Evolutionary conservation across 2,329 filamentous ascomycete species (phyloP), one percentile per base, ranked within the genome.

Genomic region (Lizonia empirigonia): DNA sequence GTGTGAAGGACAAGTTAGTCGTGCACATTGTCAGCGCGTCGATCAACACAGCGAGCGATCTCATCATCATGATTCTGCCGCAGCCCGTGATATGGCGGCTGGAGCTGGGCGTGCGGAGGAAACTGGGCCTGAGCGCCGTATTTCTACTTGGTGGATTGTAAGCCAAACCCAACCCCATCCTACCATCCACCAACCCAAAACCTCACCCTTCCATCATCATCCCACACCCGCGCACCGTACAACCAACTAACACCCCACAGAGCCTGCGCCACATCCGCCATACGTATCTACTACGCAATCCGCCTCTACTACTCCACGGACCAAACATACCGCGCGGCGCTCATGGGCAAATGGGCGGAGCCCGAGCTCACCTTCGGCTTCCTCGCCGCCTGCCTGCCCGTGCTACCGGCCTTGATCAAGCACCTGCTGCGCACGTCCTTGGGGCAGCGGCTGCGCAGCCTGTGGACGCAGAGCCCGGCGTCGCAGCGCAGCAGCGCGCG

Each of bases 31-130:
- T 52, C 4, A 54, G 53, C 5, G 58, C 59, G 2, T 35, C 44
- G 13, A 54, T 61, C 48, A 65, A 65, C 47, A 56, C 49, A 6
- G 50, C 50, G 8, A 60, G 57, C 33, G 63, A 64, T 35, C 29
- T 63, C 3, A 47, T 62, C 16, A 46, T 59, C n/a, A 35, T 65
- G 2, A 29, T 54, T 1, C 42, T 65, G 5, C 63, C 63, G 4
- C 55, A 62, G 23, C 55, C 56, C 13, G 44, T 59, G 3, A 61
- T 65, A 22, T 60, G 54, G 57, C 33, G 29, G 1, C 47, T 65
- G 29, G 47, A 56, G 12, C 41, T 62, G 22, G 41, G 41, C 5
- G 33, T 10, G 10, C 49, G 40, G 41, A 39, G 50, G 5, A 60
- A 57, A 26, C 45, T 32, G 41, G 58, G 50, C 9, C 41, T 63